These are phyloP conservation scores for Davidsoniella neocaledoniae DNA, from an alignment of 2,329 filamentous ascomycete species.

Conservation along the genomic window DNA sequence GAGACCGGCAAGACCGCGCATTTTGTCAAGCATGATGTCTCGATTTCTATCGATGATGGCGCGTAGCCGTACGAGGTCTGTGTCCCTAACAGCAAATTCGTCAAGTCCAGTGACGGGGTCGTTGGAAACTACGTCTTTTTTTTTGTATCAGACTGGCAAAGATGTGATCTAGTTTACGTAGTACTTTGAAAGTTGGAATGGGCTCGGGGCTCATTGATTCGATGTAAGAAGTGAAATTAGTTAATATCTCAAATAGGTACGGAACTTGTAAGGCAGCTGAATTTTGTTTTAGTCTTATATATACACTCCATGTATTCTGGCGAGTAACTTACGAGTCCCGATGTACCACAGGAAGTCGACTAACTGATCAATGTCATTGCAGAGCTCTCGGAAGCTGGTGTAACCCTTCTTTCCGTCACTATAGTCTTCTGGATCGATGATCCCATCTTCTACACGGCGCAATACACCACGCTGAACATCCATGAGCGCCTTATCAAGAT, in stretches of 20 bases:
- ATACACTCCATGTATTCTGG: background rate
- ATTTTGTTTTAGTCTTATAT: background rate
- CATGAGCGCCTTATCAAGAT: conserved; percentile 1
- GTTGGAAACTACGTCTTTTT: conserved; percentile 44
- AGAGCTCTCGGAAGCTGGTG: conserved; percentile 50
- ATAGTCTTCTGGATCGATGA: background rate
- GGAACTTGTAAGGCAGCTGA: conserved; percentile 33
- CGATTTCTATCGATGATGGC: conserved; percentile 65
- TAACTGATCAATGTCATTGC: conserved; percentile 54
- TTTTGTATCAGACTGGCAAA: conserved; percentile 62
- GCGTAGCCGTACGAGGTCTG: conserved; percentile 76
- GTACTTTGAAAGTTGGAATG: conserved; percentile 48
- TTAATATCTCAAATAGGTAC: conserved; percentile 66
- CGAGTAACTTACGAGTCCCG: conserved; percentile 52
- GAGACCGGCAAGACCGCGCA: background rate
- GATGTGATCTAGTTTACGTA: conserved; percentile 67
- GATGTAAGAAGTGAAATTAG: conserved; percentile 47
- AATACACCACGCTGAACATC: conserved; percentile 7
- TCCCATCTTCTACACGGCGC: background rate
- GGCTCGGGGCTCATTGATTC: conserved; percentile 33
- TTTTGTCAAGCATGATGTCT: conserved; percentile 37
- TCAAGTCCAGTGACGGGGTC: conserved; percentile 55
- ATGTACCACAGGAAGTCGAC: conserved; percentile 75
- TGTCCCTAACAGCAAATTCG: conserved; percentile 47
- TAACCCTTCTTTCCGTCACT: conserved; percentile 35